Percentiles rank a stretch among this genome's conserved stretches.
These are phyloP conservation scores for Emericellopsis atlantica DNA, from an alignment of 2,329 filamentous ascomycete species.

Conservation along the genomic window DNA sequence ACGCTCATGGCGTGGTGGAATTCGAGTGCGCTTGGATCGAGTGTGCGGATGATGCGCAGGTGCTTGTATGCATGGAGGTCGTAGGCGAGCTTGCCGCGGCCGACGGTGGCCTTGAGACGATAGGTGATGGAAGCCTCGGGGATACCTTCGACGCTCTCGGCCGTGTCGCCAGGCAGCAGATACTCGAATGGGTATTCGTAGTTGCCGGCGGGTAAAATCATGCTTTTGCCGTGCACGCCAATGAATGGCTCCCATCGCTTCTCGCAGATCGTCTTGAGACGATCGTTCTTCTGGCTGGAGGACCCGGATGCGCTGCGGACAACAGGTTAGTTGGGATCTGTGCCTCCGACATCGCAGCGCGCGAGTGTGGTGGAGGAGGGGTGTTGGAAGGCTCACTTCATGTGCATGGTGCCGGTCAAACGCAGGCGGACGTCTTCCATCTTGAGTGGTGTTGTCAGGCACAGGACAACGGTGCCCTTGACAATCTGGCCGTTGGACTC, in stretches of 20 bases:
- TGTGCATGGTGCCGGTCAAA: constrained; percentile 54
- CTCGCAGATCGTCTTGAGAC: constrained; percentile 46
- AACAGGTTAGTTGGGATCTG: constrained; percentile 6
- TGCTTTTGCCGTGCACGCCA: constrained; percentile 39
- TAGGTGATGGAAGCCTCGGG: constrained; percentile 81
- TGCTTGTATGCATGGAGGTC: constrained; percentile 73
- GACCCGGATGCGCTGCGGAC: constrained; percentile 40
- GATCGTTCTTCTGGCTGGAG: constrained; percentile 46
- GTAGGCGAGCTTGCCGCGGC: constrained; percentile 76
- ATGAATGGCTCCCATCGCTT: constrained; percentile 60
- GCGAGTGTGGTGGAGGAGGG: constrained; percentile 4
- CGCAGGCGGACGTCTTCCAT: constrained; percentile 64
- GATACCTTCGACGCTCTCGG: constrained; percentile 87
- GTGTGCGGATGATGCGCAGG: constrained; percentile 63
- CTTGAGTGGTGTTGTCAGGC: constrained; percentile 54
- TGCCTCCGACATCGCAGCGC: not conserved
- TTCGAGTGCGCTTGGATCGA: constrained; percentile 64
- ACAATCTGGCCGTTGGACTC: constrained; percentile 66
- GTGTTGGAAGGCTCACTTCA: constrained; percentile 39
- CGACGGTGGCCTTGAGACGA: constrained; percentile 80
- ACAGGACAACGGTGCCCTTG: constrained; percentile 62
- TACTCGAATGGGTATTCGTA: constrained; percentile 76
- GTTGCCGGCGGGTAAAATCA: constrained; percentile 56
- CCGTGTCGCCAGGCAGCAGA: constrained; percentile 55
- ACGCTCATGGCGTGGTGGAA: constrained; percentile 85